Evolutionary conservation across 176 grass and related monocot genomes (phyloP).

Genomic region (Rhipidocladum racemiflorum): DNA sequence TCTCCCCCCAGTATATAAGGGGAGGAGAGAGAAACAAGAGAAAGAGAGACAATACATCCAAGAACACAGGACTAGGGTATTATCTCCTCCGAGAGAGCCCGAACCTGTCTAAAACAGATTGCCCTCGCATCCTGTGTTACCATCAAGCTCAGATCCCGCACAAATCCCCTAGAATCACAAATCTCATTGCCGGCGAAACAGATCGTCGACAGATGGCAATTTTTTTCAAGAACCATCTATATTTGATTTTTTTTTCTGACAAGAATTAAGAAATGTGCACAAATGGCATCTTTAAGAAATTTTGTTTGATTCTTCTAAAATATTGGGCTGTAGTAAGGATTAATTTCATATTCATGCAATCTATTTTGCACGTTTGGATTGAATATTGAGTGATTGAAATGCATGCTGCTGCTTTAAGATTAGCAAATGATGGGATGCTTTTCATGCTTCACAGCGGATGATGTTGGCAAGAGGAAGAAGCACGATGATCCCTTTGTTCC

Average conservation of each 20-base stretch:
- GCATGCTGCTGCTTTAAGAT: neutral
- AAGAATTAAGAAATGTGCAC: neutral
- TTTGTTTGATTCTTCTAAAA: neutral
- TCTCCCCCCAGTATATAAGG: no score
- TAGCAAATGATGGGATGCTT: conserved; percentile 41
- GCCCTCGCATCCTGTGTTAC: no score
- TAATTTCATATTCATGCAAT: neutral
- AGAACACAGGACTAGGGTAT: no score
- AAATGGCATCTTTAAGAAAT: neutral
- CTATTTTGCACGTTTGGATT: neutral
- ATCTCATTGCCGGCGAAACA: no score
- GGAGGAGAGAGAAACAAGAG: no score
- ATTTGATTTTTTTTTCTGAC: neutral
- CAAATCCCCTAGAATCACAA: no score
- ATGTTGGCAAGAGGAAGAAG: conserved; percentile 50
- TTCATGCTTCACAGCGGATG: conserved; percentile 42
- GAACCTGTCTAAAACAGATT: no score
- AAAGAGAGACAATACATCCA: no score
- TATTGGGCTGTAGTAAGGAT: neutral
- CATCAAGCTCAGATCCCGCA: no score
- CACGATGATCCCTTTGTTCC: conserved; percentile 32
- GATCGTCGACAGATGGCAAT: no score
- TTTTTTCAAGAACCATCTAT: neutral
- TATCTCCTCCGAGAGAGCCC: no score
- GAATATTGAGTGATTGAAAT: neutral